Base-by-base conservation (phyloP, 441 rosid genomes). In the Gossypium aridum region DNA sequence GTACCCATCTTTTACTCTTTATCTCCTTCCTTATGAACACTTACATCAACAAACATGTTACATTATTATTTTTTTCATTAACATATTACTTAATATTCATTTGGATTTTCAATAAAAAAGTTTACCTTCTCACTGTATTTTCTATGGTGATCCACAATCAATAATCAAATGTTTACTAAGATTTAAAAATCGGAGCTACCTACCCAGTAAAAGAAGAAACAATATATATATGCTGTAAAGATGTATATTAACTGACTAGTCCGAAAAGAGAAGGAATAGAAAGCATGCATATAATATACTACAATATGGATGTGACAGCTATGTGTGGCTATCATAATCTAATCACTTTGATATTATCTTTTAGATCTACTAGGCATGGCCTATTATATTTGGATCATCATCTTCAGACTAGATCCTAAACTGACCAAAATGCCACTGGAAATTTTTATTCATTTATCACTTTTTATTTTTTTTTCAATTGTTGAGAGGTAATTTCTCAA, bases 301-400 rank as follows among this genome's bases (percentile, higher is more conserved):
- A 12, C 1, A 0, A 17, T 3, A 19, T 39, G 25, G 34, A 22
- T 12, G 19, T 66, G 34, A 66, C 23, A 17, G 55, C 2, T 22
- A 20, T 65, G 16, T 2, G 68, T 31, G 49, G 75, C n/a, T 59
- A 80, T 75, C 72, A 77, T 75, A 56, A 55, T 73, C 75, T 59
- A 83, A 77, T 83, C 85, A 80, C 78, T 3, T 26, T 53, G 17
- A 73, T 73, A 45, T 39, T 9, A 55, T 45, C 16, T 63, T 57
- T 43, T 2, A 61, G 64, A 26, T 61, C 19, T 13, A 25, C 39
- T 26, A 20, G 9, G 7, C 73, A 13, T 19, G 72, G 56, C 75
- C 75, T 28, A 25, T 59, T 59, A 4, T 6, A 6, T 20, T 47
- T n/a, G 26, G n/a, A 76, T 71, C 65, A 64, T 72, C 70, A 78